Evolutionary conservation across 202 grass and related monocot species (phyloP).

Genomic region (Setaria italica): DNA sequence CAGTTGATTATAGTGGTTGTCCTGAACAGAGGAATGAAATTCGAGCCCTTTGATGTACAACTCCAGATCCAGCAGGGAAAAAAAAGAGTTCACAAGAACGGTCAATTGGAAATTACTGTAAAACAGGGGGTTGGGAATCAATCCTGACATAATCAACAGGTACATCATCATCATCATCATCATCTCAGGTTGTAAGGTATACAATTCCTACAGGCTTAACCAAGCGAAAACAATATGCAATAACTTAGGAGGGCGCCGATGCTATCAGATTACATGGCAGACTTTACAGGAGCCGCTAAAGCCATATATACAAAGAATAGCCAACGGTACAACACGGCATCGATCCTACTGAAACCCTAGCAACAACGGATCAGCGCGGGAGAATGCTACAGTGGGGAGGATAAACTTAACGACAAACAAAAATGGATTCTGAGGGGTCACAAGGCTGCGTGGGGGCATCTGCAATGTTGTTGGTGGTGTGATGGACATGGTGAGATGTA

Average conservation of each 20-base stretch:
- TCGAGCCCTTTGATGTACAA: no score
- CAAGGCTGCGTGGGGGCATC: background rate
- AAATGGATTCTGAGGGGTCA: constrained; percentile 39
- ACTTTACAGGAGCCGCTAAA: constrained; percentile 66
- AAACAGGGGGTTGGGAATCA: background rate
- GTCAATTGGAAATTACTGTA: background rate
- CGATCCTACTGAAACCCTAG: constrained; percentile 43
- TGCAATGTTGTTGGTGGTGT: constrained; percentile 49
- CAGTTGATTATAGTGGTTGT: background rate
- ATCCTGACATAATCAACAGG: constrained; percentile 13
- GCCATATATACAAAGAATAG: constrained; percentile 69
- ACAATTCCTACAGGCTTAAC: constrained; percentile 33
- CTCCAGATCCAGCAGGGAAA: background rate
- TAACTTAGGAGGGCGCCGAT: constrained; percentile 27
- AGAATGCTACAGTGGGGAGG: constrained; percentile 43
- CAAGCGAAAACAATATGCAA: constrained; percentile 11
- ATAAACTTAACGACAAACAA: constrained; percentile 52
- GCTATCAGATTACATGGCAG: constrained; percentile 61
- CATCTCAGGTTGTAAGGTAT: constrained; percentile 16
- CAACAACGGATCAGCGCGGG: constrained; percentile 54
- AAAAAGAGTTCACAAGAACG: background rate
- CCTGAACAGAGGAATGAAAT: background rate
- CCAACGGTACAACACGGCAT: constrained; percentile 40
- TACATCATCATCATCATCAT: constrained; percentile 22
- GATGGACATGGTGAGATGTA: constrained; percentile 53